Evolutionary conservation across 805 yeast genomes (phyloP).

Genomic region (Metschnikowia noctiluminum): DNA sequence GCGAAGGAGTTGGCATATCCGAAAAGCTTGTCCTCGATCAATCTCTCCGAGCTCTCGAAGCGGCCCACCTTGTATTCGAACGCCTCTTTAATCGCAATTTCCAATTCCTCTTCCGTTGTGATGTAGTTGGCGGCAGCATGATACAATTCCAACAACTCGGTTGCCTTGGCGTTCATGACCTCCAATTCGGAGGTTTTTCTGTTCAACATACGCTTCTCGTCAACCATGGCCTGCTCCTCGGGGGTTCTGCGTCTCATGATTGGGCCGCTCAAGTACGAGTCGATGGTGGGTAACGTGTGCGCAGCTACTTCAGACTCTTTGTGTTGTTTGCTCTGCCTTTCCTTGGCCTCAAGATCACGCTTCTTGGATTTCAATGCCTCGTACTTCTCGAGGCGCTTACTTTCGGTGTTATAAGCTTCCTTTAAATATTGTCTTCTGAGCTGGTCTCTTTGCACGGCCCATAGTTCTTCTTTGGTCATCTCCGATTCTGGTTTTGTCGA

Average conservation of each 20-base stretch:
- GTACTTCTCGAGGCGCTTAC: slow-evolving; percentile 41
- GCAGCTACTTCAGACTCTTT: slow-evolving; percentile 52
- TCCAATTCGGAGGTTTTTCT: slow-evolving; percentile 53
- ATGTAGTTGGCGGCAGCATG: slow-evolving; percentile 68
- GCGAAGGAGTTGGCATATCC: slow-evolving; percentile 30
- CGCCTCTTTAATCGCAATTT: slow-evolving; percentile 54
- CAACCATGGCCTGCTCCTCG: slow-evolving; percentile 59
- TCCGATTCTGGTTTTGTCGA: slow-evolving; percentile 30
- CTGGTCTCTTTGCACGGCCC: slow-evolving; percentile 52
- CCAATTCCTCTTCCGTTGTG: slow-evolving; percentile 65
- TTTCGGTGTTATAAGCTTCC: slow-evolving; percentile 58
- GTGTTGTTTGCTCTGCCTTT: slow-evolving; percentile 24
- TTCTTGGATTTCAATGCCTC: slow-evolving; percentile 27
- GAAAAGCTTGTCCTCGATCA: slow-evolving; percentile 34
- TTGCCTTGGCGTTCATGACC: slow-evolving; percentile 51
- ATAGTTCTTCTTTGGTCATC: slow-evolving; percentile 36
- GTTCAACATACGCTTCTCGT: slow-evolving; percentile 64
- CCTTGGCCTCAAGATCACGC: slow-evolving; percentile 26
- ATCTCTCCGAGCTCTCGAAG: slow-evolving; percentile 32
- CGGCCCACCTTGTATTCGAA: slow-evolving; percentile 41
- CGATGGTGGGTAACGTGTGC: slow-evolving; percentile 79
- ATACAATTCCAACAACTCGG: slow-evolving; percentile 62
- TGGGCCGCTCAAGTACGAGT: slow-evolving; percentile 61
- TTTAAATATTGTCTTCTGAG: slow-evolving; percentile 69
- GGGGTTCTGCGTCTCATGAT: slow-evolving; percentile 68